phyloP scores from a whole-genome alignment of 768 basidiomycete genomes.

The Sarcodon aspratus region DNA sequence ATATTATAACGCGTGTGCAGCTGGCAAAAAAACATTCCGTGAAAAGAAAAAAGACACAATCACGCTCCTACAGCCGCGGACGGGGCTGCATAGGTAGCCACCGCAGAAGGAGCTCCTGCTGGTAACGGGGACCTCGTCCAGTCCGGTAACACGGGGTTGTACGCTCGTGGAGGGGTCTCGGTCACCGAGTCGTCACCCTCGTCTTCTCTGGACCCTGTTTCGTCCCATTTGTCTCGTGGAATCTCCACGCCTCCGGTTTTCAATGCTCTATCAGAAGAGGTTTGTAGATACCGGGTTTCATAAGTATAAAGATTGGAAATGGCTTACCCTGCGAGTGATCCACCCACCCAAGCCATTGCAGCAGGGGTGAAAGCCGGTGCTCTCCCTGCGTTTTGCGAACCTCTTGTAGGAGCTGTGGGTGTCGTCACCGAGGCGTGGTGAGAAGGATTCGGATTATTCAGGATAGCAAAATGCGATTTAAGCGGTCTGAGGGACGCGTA shows the following conservation, averaged over 20 bases:
- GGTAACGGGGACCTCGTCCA: constrained; percentile 66
- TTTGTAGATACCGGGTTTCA: neutral
- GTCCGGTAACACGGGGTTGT: constrained; percentile 47
- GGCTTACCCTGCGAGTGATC: constrained; percentile 80
- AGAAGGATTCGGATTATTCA: constrained; percentile 73
- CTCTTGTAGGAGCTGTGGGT: constrained; percentile 36
- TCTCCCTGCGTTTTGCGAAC: constrained; percentile 43
- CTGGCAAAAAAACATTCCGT: no score
- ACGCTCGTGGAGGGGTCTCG: constrained; percentile 11
- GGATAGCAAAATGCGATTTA: constrained; percentile 60
- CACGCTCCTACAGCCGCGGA: no score
- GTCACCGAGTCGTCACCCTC: constrained; percentile 9
- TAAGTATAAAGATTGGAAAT: neutral
- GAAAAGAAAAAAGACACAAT: no score
- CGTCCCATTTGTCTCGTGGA: constrained; percentile 79
- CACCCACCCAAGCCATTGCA: constrained; percentile 85
- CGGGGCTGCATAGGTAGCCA: no score
- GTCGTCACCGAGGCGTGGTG: constrained; percentile 17
- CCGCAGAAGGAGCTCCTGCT: constrained; percentile 50
- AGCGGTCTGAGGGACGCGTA: constrained; percentile 68
- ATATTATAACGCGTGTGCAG: no score
- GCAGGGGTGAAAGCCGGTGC: constrained; percentile 84
- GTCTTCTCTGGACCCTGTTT: constrained; percentile 34
- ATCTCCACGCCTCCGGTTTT: constrained; percentile 84
- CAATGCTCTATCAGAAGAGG: constrained; percentile 40